Conservation (phyloP, 2,329 filamentous ascomycete species). For the Falciphora oryzae region DNA sequence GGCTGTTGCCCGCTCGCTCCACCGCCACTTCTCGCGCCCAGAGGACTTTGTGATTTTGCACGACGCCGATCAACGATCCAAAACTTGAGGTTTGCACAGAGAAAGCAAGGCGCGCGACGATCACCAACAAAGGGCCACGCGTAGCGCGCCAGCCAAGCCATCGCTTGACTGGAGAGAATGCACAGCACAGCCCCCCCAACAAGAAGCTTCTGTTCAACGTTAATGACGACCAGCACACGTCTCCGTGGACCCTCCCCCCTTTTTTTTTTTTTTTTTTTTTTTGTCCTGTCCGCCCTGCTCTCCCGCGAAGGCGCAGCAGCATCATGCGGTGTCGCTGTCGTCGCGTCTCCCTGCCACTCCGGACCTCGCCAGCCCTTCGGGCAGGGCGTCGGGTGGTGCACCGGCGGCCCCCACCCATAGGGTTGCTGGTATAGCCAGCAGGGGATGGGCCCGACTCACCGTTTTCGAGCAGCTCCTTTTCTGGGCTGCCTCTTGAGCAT, state of each 20-base stretch:
- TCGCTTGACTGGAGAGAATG: background rate
- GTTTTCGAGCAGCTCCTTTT: background rate
- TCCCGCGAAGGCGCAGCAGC: too few relatives aligned
- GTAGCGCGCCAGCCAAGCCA: background rate
- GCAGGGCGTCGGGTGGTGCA: too few relatives aligned
- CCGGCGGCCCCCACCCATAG: background rate
- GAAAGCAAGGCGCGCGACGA: background rate
- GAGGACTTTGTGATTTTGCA: background rate
- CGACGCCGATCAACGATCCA: background rate
- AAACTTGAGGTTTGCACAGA: too few relatives aligned
- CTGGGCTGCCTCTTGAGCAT: background rate
- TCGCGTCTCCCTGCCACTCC: background rate
- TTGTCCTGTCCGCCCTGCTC: too few relatives aligned
- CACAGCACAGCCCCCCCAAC: too few relatives aligned
- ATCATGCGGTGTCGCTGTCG: background rate
- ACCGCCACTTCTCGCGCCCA: background rate
- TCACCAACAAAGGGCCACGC: background rate
- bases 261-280: too few relatives aligned
- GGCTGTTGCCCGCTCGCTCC: background rate
- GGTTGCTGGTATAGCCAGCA: background rate
- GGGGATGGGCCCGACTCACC: background rate
- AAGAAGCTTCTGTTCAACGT: too few relatives aligned
- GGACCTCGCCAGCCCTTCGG: too few relatives aligned
- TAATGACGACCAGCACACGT: too few relatives aligned
- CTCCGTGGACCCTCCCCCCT: too few relatives aligned